A percentile compares a stretch with the other conserved stretches of the same genome.
phyloP scores from a whole-genome alignment of 345 rosid species.

The Excoecaria agallocha region DNA sequence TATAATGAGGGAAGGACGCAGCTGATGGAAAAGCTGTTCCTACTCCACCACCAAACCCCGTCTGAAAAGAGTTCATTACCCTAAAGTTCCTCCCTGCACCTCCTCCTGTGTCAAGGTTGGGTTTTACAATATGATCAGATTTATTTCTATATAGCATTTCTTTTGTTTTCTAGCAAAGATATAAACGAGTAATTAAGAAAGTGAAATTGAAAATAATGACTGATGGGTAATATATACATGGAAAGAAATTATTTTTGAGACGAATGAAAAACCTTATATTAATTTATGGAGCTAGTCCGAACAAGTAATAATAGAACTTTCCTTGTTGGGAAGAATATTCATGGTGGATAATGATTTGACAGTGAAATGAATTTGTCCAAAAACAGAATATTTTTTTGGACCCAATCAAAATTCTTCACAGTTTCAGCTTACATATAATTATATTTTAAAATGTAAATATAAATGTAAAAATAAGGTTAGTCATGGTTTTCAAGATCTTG shows the following conservation, averaged over 20 bases:
- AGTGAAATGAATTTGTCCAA: constrained; percentile 8
- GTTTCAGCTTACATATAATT: neutral
- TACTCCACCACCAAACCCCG: constrained; percentile 58
- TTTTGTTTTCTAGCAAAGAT: no score
- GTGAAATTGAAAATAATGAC: no score
- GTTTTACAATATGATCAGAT: neutral
- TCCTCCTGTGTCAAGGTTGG: constrained; percentile 24
- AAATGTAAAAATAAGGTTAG: neutral
- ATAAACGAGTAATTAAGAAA: no score
- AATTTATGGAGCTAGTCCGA: neutral
- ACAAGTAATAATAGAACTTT: constrained; percentile 19
- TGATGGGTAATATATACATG: no score
- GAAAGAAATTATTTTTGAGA: no score
- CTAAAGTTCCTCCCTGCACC: constrained; percentile 64
- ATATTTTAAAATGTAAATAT: no score
- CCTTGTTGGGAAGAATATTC: constrained; percentile 42
- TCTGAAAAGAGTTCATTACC: constrained; percentile 69
- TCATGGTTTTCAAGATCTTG: neutral
- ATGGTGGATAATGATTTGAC: constrained; percentile 17
- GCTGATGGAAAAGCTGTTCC: constrained; percentile 72
- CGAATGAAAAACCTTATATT: no score
- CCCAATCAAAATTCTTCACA: constrained; percentile 5
- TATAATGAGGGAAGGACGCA: constrained; percentile 83
- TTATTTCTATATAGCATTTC: neutral
- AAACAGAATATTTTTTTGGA: constrained; percentile 22